Conservation (phyloP, 768 basidiomycete species). For the Mycena metata region DNA sequence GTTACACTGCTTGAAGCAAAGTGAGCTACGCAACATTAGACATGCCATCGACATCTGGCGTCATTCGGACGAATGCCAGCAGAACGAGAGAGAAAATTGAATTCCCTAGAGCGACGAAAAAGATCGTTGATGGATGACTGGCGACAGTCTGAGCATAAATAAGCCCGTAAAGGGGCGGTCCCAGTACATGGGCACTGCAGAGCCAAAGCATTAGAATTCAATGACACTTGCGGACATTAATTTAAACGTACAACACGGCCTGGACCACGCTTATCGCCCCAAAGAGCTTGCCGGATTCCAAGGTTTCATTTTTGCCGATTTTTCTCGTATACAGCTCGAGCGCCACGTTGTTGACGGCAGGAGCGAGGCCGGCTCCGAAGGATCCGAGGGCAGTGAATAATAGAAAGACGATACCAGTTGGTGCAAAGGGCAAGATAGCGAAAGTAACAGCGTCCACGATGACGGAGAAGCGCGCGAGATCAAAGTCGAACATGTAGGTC, state of each 20-base stretch:
- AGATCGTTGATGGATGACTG: conserved; percentile 76
- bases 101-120: conserved; percentile 65
- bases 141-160: conserved; percentile 81
- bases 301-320: conserved; percentile 40
- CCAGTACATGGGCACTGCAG: conserved; percentile 63
- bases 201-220: background rate
- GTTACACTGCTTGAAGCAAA: too few relatives aligned
- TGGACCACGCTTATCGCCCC: conserved; percentile 84
- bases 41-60: conserved; percentile 7
- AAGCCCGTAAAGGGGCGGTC: conserved; percentile 80
- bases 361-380: conserved; percentile 72
- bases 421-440: conserved; percentile 57
- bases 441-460: conserved; percentile 68
- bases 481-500: conserved; percentile 72
- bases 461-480: conserved; percentile 72
- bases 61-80: conserved; percentile 62
- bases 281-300: conserved; percentile 61
- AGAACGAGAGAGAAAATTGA: conserved; percentile 59
- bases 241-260: conserved; percentile 39
- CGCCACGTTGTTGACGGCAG: conserved; percentile 79
- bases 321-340: conserved; percentile 70
- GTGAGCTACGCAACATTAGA: background rate
- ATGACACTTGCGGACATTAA: too few relatives aligned
- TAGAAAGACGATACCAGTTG: conserved; percentile 56
- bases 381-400: conserved; percentile 62